Conservation (phyloP, 129 eudicot genomes). For the Tanacetum coccineum region DNA sequence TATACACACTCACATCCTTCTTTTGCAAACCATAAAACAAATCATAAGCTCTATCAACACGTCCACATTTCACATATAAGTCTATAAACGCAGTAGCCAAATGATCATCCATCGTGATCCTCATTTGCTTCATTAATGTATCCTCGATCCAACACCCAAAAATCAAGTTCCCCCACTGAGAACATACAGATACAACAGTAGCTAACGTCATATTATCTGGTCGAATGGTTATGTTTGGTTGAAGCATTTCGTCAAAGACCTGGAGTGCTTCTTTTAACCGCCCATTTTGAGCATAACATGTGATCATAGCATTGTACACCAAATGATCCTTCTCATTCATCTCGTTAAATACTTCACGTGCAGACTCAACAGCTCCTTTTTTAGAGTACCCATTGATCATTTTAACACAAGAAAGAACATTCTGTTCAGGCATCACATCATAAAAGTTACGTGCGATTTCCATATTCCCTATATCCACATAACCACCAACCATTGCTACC, state of each 20-base stretch:
- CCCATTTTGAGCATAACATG: conserved; percentile 43
- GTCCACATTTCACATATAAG: conserved; percentile 40
- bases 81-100: conserved; percentile 32
- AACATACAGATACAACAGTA: conserved; percentile 34
- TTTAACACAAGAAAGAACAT: conserved; percentile 18
- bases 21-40: conserved; percentile 33
- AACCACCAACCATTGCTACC: conserved; percentile 28
- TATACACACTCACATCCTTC: conserved; percentile 41
- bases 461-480: conserved; percentile 11
- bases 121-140: conserved; percentile 28
- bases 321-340: conserved; percentile 28
- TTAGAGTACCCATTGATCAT: conserved; percentile 31
- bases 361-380: conserved; percentile 30
- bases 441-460: conserved; percentile 34
- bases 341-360: conserved; percentile 29
- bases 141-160: conserved; percentile 30
- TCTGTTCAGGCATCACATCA: conserved; percentile 36
- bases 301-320: conserved; percentile 40
- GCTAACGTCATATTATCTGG: conserved; percentile 36
- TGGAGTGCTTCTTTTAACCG: conserved; percentile 35
- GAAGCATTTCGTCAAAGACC: conserved; percentile 45
- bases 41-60: conserved; percentile 35
- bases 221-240: conserved; percentile 24
- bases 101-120: conserved; percentile 26
- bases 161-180: conserved; percentile 35